Evolutionary conservation across 495 filamentous ascomycete species (phyloP).

Genomic region (Aspergillus saccharolyticus): DNA sequence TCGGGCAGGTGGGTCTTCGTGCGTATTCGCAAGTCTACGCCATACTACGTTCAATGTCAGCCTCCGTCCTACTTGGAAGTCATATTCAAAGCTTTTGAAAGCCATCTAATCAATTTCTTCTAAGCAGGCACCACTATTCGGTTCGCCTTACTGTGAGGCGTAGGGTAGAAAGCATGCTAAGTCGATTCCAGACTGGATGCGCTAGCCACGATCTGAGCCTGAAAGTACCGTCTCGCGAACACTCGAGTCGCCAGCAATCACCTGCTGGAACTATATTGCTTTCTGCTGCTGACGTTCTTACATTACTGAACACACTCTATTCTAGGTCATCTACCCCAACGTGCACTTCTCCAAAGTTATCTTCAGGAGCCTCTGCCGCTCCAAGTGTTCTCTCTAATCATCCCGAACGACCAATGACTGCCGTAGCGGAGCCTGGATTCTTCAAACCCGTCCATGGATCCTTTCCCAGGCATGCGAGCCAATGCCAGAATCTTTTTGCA

Average conservation of each 20-base stretch:
- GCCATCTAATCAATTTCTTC: background rate
- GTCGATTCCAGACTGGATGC: conserved; percentile 45
- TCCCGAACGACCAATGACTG: conserved; percentile 7
- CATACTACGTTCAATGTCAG: conserved; percentile 46
- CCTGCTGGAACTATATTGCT: conserved; percentile 37
- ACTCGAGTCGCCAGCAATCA: conserved; percentile 14
- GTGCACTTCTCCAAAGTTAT: conserved; percentile 24
- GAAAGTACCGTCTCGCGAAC: too few species aligned
- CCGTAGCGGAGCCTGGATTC: conserved; percentile 26
- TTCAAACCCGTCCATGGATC: conserved; percentile 20
- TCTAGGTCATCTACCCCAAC: conserved; percentile 24
- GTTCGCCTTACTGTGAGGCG: conserved; percentile 55
- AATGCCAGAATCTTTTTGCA: conserved; percentile 24
- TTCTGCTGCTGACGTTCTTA: conserved; percentile 36
- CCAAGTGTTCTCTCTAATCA: conserved; percentile 13
- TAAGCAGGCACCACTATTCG: conserved; percentile 38
- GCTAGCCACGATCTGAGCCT: conserved; percentile 1
- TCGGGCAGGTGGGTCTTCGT: conserved; percentile 74
- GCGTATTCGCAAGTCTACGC: conserved; percentile 66
- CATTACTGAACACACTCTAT: conserved; percentile 40
- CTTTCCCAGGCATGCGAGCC: conserved; percentile 16
- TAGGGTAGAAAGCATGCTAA: conserved; percentile 73
- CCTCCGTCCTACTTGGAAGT: conserved; percentile 6
- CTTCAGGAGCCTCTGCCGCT: conserved; percentile 14
- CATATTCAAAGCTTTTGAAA: background rate